Conservation (phyloP, 2,329 filamentous ascomycete genomes). For the Beauveria varroae region DNA sequence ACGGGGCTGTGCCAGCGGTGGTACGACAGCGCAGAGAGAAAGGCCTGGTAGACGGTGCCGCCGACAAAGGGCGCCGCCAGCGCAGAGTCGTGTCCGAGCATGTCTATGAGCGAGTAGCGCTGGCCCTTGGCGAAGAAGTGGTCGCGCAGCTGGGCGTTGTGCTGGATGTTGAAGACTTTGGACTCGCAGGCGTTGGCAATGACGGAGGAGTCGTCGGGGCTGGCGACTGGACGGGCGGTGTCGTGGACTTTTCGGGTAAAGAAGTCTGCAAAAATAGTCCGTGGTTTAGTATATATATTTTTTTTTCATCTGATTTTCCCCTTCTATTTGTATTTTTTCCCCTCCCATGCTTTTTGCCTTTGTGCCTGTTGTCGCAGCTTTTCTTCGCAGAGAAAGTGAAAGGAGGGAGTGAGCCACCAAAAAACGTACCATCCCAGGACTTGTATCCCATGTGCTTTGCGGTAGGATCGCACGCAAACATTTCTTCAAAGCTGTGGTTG, state of each 20-base stretch:
- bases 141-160: conserved; percentile 47
- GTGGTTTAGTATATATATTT: conserved; percentile 1
- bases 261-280: conserved; percentile 36
- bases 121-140: conserved; percentile 63
- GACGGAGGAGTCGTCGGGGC: conserved; percentile 42
- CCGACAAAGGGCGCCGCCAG: conserved; percentile 48
- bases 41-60: conserved; percentile 65
- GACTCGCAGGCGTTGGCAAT: conserved; percentile 62
- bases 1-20: conserved; percentile 69
- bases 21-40: conserved; percentile 59
- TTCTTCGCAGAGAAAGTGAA: too few relatives aligned
- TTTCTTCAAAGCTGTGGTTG: conserved; percentile 45
- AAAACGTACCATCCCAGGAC: conserved; percentile 53
- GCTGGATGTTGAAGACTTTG: conserved; percentile 45
- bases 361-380: too few relatives aligned
- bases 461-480: conserved; percentile 52
- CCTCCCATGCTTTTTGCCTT: neutral
- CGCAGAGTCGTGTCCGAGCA: conserved; percentile 47
- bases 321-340: neutral
- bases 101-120: conserved; percentile 58
- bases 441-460: conserved; percentile 52
- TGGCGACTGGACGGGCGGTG: conserved; percentile 48
- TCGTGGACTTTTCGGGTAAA: conserved; percentile 54
- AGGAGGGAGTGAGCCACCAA: neutral
- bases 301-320: neutral